Conservation (phyloP, 805 yeast species). For the Wickerhamomyces silvicola region DNA sequence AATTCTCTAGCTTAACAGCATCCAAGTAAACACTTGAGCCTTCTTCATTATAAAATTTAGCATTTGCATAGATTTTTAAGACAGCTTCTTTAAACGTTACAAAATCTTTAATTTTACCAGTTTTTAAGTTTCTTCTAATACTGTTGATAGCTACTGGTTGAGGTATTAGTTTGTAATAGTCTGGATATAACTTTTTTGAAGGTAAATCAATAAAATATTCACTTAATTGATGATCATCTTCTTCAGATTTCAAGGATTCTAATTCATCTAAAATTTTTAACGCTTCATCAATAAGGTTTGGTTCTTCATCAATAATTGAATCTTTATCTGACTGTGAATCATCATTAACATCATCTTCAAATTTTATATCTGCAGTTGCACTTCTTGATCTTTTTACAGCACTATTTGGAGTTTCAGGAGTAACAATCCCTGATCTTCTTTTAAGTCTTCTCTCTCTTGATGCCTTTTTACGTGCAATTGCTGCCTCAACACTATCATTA, state of each 20-base stretch:
- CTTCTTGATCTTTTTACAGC: conserved; percentile 20
- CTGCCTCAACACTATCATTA: conserved; percentile 35
- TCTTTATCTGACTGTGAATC: neutral
- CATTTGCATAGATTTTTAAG: conserved; percentile 75
- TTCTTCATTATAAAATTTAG: conserved; percentile 83
- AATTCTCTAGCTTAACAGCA: conserved; percentile 67
- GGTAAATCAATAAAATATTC: conserved; percentile 69
- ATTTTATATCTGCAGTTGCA: conserved; percentile 5
- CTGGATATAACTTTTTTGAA: conserved; percentile 70
- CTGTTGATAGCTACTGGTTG: conserved; percentile 64
- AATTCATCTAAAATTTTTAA: conserved; percentile 38
- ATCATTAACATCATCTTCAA: conserved; percentile 1
- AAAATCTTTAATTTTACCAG: conserved; percentile 39
- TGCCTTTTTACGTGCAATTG: conserved; percentile 30
- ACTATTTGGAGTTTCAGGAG: conserved; percentile 6
- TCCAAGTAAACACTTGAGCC: conserved; percentile 82
- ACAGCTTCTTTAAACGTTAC: conserved; percentile 52
- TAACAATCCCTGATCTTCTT: conserved; percentile 6
- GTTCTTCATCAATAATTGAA: conserved; percentile 1
- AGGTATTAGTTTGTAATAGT: conserved; percentile 55
- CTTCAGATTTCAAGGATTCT: conserved; percentile 35
- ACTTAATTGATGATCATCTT: conserved; percentile 37
- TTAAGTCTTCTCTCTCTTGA: conserved; percentile 23
- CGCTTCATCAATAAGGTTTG: conserved; percentile 8
- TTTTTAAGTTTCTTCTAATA: conserved; percentile 48